Evolutionary conservation across 2,329 filamentous ascomycete species (phyloP), one percentile per base, ranked within the genome.

Genomic region (Apiospora phragmitis): DNA sequence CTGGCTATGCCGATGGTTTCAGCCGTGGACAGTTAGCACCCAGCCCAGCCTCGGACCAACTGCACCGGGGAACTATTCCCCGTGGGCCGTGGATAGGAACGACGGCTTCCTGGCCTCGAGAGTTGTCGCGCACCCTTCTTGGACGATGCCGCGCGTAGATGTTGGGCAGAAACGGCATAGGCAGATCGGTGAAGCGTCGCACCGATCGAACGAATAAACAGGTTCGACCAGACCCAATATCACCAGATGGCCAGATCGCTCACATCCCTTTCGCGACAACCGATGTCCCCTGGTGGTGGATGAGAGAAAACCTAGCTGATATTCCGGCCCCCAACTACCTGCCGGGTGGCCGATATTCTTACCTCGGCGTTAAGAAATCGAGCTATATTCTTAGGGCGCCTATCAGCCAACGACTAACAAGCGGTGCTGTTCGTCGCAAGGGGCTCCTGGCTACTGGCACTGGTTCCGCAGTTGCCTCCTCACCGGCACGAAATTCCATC

Each of bases 1-100:
- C 29, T 59, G 51, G 51, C 18, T 38, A 5, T 59, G 29, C 51
- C 51, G 29, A 59, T 59, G 51, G 55, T 62, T 62, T 38, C 55
- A 62, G 55, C 55, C 42, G 65, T 67, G 42, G 14, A 47, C 42
- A 16, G 47, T n/a, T 47, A 47, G 24, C 42, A 67, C 26, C 42
- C 65, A 67, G 65, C 26, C 42, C 65, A 67, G 42, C 65, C 41
- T 47, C 26, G 65, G 45, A n/a, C 65, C 26, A 67, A 43, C 32
- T 47, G 41, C 26, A 21, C 24, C 26, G 42, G 42, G 65, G 18
- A 62, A 62, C 18, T 38, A 11, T 35, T 62, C 55, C 18, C 55
- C 55, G 18, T 35, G 4, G 32, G 21, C 32, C 29, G 29, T n/a
- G 55, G 32, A 38, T 62, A 35, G 9, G 55, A 32, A 62, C 38